Evolutionary conservation across 495 filamentous ascomycete genomes (phyloP).

Genomic region (Aspergillus avenaceus): DNA sequence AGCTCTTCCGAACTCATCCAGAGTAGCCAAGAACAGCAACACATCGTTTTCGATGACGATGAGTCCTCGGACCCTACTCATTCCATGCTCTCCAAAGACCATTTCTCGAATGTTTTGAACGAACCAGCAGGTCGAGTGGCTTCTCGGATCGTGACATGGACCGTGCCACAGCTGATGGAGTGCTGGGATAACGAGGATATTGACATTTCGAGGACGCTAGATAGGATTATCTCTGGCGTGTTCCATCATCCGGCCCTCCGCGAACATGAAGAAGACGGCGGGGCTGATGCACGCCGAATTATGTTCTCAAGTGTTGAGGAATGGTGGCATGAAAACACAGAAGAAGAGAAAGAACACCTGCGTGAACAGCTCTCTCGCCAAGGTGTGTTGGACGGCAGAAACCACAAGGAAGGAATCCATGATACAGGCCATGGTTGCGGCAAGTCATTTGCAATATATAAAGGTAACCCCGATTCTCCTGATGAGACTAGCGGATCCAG

Average conservation of each 20-base stretch:
- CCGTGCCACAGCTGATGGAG: slow-evolving; percentile 78
- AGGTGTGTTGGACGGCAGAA: slow-evolving; percentile 68
- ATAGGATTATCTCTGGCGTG: slow-evolving; percentile 72
- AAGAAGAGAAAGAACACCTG: slow-evolving; percentile 57
- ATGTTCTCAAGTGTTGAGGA: slow-evolving; percentile 76
- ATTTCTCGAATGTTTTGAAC: slow-evolving; percentile 84
- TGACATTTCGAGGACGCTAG: slow-evolving; percentile 63
- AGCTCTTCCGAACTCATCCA: slow-evolving; percentile 84
- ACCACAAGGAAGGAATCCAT: slow-evolving; percentile 80
- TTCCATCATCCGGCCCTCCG: slow-evolving; percentile 84
- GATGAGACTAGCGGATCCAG: slow-evolving; percentile 17
- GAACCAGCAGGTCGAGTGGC: slow-evolving; percentile 83
- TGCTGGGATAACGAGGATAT: slow-evolving; percentile 74
- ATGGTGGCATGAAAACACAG: slow-evolving; percentile 71
- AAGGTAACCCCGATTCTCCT: slow-evolving; percentile 28
- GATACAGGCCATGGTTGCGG: slow-evolving; percentile 85
- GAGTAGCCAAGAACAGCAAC: slow-evolving; percentile 72
- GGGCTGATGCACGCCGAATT: slow-evolving; percentile 61
- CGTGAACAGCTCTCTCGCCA: slow-evolving; percentile 69
- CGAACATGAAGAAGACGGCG: slow-evolving; percentile 65
- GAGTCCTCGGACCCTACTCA: slow-evolving; percentile 75
- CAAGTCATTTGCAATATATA: slow-evolving; percentile 59
- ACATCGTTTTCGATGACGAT: slow-evolving; percentile 80
- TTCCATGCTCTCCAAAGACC: slow-evolving; percentile 94
- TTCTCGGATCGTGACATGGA: slow-evolving; percentile 71